Base-by-base conservation (phyloP, 208 protist species). In the Leishmania tropica region DNA sequence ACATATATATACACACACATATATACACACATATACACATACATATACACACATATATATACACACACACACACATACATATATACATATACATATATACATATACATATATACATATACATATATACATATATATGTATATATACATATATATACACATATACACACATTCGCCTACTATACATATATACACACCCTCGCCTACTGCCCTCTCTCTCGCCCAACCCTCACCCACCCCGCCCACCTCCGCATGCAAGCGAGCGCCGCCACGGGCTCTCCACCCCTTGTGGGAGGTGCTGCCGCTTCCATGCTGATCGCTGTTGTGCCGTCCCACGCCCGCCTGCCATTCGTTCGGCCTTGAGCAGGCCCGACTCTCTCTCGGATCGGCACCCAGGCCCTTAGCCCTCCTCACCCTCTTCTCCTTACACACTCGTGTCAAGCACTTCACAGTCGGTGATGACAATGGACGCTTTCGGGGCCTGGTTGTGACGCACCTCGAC, bases 401-500 rank as follows among this genome's bases (percentile, higher is more conserved):
- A 10, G 1, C 40, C 31, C n/a, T 47, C 4, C 13, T 5, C 42
- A 47, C 21, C 21, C 68, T 73, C 42, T 21, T 35, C 28, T 51
- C 68, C 37, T 8, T 76, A 60, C 72, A 60, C 4, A 58, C 85
- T 85, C n/a, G 94, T 83, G 71, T 96, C 92, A 42, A 97, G 79
- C 11, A 95, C 91, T 10, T 93, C 96, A 75, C 96, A 98, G 79
- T 97, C 91, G 31, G 68, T 79, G 67, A 98, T 97, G 37, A 84
- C 75, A 40, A 98, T 93, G 2, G 83, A 60, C 80, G 86, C 80
- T 31, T 68, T 58, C 7, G 96, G 94, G 1, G 90, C 75, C 76
- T 98, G 96, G 80, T 97, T 98, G 85, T 97, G 94, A 80, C 92
- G 92, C 78, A 92, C 88, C 81, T 90, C 88, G 56, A 92, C 85